These are phyloP conservation scores for Lachancea meyersii DNA, from an alignment of 805 yeast species.

Conservation along the genomic window DNA sequence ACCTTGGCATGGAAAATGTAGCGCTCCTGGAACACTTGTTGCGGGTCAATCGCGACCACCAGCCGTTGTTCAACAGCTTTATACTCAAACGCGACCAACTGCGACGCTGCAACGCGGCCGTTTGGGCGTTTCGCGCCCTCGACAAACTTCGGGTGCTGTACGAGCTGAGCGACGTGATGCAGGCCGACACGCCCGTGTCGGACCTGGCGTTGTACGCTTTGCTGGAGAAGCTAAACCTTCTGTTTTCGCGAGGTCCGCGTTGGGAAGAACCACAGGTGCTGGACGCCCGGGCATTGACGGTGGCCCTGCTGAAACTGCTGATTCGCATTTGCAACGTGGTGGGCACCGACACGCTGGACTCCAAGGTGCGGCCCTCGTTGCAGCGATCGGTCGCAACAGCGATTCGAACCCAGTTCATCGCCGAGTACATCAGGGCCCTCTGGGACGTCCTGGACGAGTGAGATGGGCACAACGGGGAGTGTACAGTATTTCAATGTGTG, in stretches of 20 bases:
- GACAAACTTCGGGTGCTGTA: slow-evolving; percentile 8
- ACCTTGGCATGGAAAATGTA: slow-evolving; percentile 2
- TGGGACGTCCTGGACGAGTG: slow-evolving; percentile 5
- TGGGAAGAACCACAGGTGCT: slow-evolving; percentile 1
- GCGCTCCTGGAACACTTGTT: slow-evolving; percentile 13
- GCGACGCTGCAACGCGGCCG: slow-evolving; percentile 9
- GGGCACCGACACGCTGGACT: not conserved
- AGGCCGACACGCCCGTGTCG: not conserved
- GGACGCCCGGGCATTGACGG: slow-evolving; percentile 7
- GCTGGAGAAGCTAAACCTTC: slow-evolving; percentile 10
- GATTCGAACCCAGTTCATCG: slow-evolving; percentile 5
- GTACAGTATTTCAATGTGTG: too few relatives aligned
- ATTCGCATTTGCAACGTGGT: slow-evolving; percentile 9
- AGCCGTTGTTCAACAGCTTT: slow-evolving; percentile 15
- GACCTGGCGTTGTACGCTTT: slow-evolving; percentile 9
- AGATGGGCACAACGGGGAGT: too few relatives aligned
- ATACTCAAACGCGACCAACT: slow-evolving; percentile 8
- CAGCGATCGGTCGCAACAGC: slow-evolving; percentile 4
- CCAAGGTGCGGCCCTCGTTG: slow-evolving; percentile 7
- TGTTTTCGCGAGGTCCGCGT: slow-evolving; percentile 6
- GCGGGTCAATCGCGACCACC: slow-evolving; percentile 11
- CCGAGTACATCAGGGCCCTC: not conserved
- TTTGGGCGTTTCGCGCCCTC: slow-evolving; percentile 5
- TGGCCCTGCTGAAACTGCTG: slow-evolving; percentile 10
- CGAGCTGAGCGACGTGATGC: slow-evolving; percentile 6